Evolutionary conservation across 176 grass and related monocot species (phyloP), one percentile per base, ranked within the genome.

Genomic region (Avena sativa): DNA sequence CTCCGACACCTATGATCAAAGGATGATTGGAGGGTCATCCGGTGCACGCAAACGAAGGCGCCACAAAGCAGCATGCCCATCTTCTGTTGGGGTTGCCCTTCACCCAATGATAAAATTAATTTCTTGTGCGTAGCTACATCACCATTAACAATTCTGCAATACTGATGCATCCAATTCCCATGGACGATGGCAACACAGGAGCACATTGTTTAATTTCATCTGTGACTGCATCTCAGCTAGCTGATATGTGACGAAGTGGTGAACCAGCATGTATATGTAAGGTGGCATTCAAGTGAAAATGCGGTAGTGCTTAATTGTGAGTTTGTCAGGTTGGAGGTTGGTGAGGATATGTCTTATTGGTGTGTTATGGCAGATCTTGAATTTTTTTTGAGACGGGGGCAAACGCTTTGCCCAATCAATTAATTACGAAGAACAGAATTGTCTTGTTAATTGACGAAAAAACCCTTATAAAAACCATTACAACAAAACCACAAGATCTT

Each of bases 121-220:
- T 67, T 67, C 0, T 34, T 16, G 64, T 34, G 13, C 13, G 5
- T 34, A 16, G 12, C 13, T 34, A 16, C 28, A 3, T 2, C 28
- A 67, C 26, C 28, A 34, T 16, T 15, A 34, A 34, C 64, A 67
- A 3, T 16, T 34, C 64, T 34, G 4, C 6, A 2, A 15, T 74
- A 6, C 71, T 21, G 2, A 49, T 74, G n/a, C 71, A 48, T 74
- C 46, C 71, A 74, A 74, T 26, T 74, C 71, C n/a, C 47, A 50
- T 74, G 46, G 1, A 74, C 48, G 2, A 2, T 0, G 2, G 21
- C 6, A 74, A 1, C n/a, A 74, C 8, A 34, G 6, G 40, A 0
- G 0, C 21, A 2, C n/a, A 49, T 25, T 47, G 12, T 50, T 74
- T 15, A 16, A 48, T 50, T 50, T 4, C 46, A 1, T 50, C 12